phyloP scores from a whole-genome alignment of 2,329 filamentous ascomycete genomes.

The Cryoendolithus antarcticus region DNA sequence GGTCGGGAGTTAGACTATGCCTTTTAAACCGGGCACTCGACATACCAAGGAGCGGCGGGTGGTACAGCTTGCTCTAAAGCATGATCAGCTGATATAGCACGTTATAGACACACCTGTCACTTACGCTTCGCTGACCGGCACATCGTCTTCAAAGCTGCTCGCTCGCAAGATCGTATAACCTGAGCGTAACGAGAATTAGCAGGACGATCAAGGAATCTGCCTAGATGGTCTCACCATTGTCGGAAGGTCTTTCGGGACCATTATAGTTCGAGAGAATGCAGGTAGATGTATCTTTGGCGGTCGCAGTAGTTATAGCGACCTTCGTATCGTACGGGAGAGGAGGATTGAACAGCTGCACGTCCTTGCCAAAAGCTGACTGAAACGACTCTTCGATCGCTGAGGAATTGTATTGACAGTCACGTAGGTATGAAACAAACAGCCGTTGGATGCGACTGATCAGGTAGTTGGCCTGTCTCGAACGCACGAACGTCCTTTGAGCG shows the following conservation, averaged over 20 bases:
- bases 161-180: constrained; percentile 15
- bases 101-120: constrained; percentile 2
- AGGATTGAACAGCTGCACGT: constrained; percentile 19
- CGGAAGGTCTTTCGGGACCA: constrained; percentile 2
- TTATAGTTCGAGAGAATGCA: constrained; percentile 23
- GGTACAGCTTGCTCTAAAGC: constrained; percentile 16
- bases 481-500: constrained; percentile 14
- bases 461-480: constrained; percentile 2
- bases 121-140: constrained; percentile 17
- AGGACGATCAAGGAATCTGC: too few relatives aligned
- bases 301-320: constrained; percentile 20
- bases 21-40: not conserved
- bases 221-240: too few relatives aligned
- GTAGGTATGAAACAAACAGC: constrained; percentile 14
- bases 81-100: constrained; percentile 1
- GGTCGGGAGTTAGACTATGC: not conserved
- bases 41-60: constrained; percentile 19
- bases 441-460: constrained; percentile 10
- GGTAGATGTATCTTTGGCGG: constrained; percentile 9
- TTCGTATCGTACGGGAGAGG: constrained; percentile 16
- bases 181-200: constrained; percentile 1
- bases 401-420: constrained; percentile 17
- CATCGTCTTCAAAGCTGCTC: constrained; percentile 9
- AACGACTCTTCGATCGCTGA: constrained; percentile 17
- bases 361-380: constrained; percentile 5